Conservation (phyloP, 2,329 filamentous ascomycete genomes). For the Onygenales sp. region DNA sequence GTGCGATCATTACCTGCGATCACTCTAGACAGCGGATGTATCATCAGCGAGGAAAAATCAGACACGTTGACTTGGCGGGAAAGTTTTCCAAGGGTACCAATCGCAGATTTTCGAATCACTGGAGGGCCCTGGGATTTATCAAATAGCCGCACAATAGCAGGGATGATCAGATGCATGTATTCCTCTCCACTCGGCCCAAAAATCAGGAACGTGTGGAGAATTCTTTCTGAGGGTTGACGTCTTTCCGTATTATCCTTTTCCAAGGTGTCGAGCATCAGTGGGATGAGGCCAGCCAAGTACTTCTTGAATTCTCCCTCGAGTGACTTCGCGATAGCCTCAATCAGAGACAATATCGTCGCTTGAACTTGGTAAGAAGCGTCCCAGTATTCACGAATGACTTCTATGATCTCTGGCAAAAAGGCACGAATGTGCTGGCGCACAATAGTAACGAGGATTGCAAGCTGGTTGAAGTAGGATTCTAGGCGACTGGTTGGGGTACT, state of each 20-base stretch:
- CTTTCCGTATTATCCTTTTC: conserved; percentile 72
- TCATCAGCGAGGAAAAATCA: conserved; percentile 91
- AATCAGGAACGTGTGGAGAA: conserved; percentile 88
- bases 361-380: conserved; percentile 69
- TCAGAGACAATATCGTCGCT: conserved; percentile 79
- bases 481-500: conserved; percentile 67
- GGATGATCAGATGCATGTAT: conserved; percentile 98
- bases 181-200: conserved; percentile 95
- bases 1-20: conserved; percentile 62
- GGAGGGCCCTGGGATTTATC: conserved; percentile 76
- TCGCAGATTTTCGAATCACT: conserved; percentile 74
- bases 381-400: conserved; percentile 86
- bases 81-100: conserved; percentile 88
- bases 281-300: conserved; percentile 79
- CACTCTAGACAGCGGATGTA: conserved; percentile 82
- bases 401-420: conserved; percentile 77
- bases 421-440: conserved; percentile 94
- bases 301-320: conserved; percentile 97
- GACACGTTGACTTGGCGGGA: conserved; percentile 95
- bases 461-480: conserved; percentile 95
- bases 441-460: conserved; percentile 86
- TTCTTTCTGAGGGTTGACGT: conserved; percentile 74
- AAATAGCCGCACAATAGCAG: conserved; percentile 87
- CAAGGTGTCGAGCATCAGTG: conserved; percentile 86
- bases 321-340: conserved; percentile 88